phyloP scores from a whole-genome alignment of 1,284 basidiomycete species.

The Ceratorhiza oryzae-sativae region DNA sequence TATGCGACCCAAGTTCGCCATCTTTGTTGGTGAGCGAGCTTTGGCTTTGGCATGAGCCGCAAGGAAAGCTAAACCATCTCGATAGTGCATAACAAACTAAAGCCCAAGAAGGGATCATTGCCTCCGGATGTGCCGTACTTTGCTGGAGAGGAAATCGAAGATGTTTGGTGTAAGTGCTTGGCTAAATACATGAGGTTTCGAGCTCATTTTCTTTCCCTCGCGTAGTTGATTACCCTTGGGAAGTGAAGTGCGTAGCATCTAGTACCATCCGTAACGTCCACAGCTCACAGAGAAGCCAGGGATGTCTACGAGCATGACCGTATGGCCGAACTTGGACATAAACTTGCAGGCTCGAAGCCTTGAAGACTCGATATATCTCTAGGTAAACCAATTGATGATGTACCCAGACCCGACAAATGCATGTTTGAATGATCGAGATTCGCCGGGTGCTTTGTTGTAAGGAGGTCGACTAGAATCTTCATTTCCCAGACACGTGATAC shows the following conservation, averaged over 20 bases:
- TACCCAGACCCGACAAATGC: constrained; percentile 1
- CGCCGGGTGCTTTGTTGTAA: not conserved
- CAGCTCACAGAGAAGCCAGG: constrained; percentile 51
- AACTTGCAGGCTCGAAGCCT: constrained; percentile 47
- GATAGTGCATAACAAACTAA: constrained; percentile 89
- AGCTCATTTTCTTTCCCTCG: constrained; percentile 22
- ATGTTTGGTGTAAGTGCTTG: constrained; percentile 59
- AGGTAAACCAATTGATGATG: not conserved
- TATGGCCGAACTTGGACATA: constrained; percentile 54
- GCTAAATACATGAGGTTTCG: constrained; percentile 41
- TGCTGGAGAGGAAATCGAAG: constrained; percentile 54
- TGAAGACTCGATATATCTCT: not conserved
- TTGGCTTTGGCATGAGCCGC: not conserved
- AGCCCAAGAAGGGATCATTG: constrained; percentile 78
- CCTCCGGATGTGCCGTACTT: constrained; percentile 68
- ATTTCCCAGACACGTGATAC: constrained; percentile 37
- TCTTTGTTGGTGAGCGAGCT: constrained; percentile 70
- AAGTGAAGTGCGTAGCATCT: constrained; percentile 63
- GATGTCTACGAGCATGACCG: constrained; percentile 81
- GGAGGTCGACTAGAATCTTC: no score
- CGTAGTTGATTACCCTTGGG: constrained; percentile 85
- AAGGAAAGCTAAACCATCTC: not conserved
- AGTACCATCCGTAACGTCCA: constrained; percentile 35
- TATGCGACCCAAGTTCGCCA: constrained; percentile 79
- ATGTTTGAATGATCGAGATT: not conserved